phyloP scores from a whole-genome alignment of 2,329 filamentous ascomycete genomes.

The Lithohypha guttulata region DNA sequence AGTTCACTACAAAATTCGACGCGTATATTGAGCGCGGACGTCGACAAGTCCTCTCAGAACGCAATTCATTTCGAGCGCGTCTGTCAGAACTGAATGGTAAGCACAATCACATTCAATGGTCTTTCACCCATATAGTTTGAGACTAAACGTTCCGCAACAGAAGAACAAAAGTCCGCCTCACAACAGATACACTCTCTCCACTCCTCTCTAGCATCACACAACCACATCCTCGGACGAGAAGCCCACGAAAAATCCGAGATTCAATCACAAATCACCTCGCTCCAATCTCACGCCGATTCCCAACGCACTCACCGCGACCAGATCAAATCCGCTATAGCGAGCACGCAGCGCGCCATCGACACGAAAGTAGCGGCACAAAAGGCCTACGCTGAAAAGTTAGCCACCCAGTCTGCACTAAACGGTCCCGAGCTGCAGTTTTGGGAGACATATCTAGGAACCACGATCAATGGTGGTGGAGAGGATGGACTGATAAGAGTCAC shows the following conservation, averaged over 20 bases:
- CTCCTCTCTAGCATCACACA: conserved; percentile 24
- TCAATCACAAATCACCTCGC: conserved; percentile 47
- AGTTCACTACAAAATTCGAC: conserved; percentile 84
- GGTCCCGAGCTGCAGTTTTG: conserved; percentile 91
- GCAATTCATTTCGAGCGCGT: conserved; percentile 86
- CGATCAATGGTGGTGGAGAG: conserved; percentile 78
- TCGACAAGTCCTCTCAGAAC: conserved; percentile 81
- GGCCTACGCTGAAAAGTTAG: conserved; percentile 55
- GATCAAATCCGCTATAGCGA: conserved; percentile 45
- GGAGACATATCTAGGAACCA: conserved; percentile 78
- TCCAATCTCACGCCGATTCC: conserved; percentile 46
- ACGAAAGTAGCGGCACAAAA: conserved; percentile 37
- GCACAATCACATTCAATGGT: no score
- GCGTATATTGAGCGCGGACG: conserved; percentile 85
- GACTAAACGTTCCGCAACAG: conserved; percentile 36
- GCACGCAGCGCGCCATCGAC: conserved; percentile 37
- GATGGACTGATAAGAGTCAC: conserved; percentile 83
- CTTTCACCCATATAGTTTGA: conserved; percentile 2
- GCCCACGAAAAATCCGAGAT: conserved; percentile 50
- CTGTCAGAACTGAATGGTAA: conserved; percentile 81
- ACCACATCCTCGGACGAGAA: conserved; percentile 16
- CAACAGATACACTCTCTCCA: conserved; percentile 63
- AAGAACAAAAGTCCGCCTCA: conserved; percentile 57
- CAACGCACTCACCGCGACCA: conserved; percentile 45
- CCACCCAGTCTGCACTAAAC: conserved; percentile 78